Base-by-base conservation (phyloP, 306 rosid species). In the Gastrolobium villosum region DNA sequence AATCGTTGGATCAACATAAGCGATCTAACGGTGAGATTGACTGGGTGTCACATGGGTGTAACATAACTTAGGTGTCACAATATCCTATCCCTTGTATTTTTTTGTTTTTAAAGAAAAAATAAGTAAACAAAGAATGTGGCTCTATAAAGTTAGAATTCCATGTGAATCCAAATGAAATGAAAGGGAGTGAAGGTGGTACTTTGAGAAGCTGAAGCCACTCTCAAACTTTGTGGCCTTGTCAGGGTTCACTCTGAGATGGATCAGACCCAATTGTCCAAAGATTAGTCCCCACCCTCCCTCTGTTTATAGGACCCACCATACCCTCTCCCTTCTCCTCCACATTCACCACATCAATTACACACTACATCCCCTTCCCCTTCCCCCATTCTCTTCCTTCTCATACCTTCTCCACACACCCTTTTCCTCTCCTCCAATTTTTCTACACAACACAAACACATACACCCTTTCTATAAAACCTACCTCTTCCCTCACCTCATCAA, bases 161-260 rank as follows among this genome's bases (percentile, higher is more conserved):
- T 39, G 77, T 52, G 69, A 70, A 70, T 57, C 65, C 63, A 70
- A 70, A 84, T 79, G 30, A 62, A 67, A 67, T 74, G 87, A 72
- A 74, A 74, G 69, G 60, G 78, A 60, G 82, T 79, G 70, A 80
- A 72, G 82, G 80, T 76, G 87, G 94, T 92, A 86, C 90, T 92
- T 89, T 81, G 85, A 88, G 90, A 86, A 83, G 90, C 61, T 80
- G 83, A 88, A 83, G 89, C 76, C 82, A 78, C 46, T 77, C 83
- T 83, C 79, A 82, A 78, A 85, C 86, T 84, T 81, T 77, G 92
- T 86, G 95, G 88, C 89, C 73, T 84, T 88, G 95, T 90, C 97
- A 88, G 91, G 83, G 85, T 87, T 88, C 91, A 87, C 93, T 86
- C 92, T 87, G 73, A 85, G 92, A 87, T 90, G 91, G 90, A 88